Conservation (phyloP, 2,329 filamentous ascomycete species). For the Fusarium bulbicola region DNA sequence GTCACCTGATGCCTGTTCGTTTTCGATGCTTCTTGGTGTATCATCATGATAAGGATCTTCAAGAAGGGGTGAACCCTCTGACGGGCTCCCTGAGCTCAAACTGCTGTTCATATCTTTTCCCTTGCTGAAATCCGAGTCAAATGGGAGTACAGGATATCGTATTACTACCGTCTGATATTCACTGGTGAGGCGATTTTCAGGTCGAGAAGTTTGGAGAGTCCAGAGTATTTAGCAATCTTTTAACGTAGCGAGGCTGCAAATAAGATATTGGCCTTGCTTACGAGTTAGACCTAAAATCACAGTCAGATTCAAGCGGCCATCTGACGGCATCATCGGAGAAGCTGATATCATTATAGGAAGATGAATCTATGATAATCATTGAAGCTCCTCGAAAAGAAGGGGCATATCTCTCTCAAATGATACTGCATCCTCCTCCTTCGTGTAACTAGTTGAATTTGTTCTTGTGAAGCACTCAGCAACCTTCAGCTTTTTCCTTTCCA, state of each 20-base stretch:
- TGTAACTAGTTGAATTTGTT: background rate
- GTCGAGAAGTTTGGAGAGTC: background rate
- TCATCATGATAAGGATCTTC: background rate
- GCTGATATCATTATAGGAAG: slow-evolving; percentile 20
- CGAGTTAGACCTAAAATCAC: slow-evolving; percentile 4
- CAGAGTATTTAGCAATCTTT: background rate
- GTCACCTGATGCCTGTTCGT: slow-evolving; percentile 4
- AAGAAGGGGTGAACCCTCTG: slow-evolving; percentile 44
- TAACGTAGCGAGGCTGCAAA: background rate
- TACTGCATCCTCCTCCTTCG: background rate
- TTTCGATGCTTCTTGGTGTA: slow-evolving; percentile 18
- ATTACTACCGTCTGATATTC: background rate
- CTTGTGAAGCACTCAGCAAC: background rate
- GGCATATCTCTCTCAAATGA: background rate
- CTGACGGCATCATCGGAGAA: slow-evolving; percentile 1
- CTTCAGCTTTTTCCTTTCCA: background rate
- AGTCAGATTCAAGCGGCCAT: slow-evolving; percentile 28
- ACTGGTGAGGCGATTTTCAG: background rate
- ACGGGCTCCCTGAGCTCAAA: background rate
- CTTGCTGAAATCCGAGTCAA: background rate
- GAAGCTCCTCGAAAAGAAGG: background rate
- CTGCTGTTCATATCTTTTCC: slow-evolving; percentile 20
- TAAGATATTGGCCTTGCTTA: slow-evolving; percentile 1
- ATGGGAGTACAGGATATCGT: background rate
- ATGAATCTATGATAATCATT: background rate